phyloP scores from a whole-genome alignment of 768 basidiomycete species.

The Termitomyces sp. region DNA sequence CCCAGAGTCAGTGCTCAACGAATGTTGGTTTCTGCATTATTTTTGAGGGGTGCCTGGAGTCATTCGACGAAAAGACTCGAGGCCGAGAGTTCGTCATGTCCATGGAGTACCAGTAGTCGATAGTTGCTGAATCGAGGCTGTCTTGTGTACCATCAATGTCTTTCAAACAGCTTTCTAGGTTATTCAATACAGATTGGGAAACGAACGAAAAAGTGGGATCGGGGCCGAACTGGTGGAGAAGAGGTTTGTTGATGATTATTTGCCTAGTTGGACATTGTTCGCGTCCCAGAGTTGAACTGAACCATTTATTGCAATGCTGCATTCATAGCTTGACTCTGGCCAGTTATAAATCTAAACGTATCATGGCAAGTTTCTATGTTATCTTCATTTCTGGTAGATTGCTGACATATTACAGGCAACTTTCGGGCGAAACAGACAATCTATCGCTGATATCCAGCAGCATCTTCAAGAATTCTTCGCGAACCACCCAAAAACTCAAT shows the following conservation, averaged over 20 bases:
- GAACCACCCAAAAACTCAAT: conserved; percentile 53
- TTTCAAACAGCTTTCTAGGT: too few species aligned
- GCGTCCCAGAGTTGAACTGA: background rate
- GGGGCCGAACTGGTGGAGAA: too few species aligned
- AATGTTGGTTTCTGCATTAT: background rate
- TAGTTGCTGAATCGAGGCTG: too few species aligned
- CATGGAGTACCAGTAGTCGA: too few species aligned
- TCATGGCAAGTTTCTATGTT: conserved; percentile 5
- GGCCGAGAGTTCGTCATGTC: too few species aligned
- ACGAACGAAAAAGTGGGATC: background rate
- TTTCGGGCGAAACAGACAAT: conserved; percentile 62
- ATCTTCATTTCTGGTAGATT: background rate
- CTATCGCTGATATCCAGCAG: conserved; percentile 63
- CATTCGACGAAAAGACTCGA: background rate
- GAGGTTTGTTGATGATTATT: background rate
- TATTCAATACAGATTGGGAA: background rate
- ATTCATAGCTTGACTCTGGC: conserved; percentile 12
- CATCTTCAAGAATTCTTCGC: conserved; percentile 64
- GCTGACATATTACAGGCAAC: conserved; percentile 7
- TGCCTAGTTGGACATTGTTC: conserved; percentile 3
- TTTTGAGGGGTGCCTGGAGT: background rate
- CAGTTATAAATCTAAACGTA: background rate
- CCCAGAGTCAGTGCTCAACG: too few species aligned
- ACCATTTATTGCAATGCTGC: background rate
- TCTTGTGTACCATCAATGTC: too few species aligned